A percentile compares a stretch with the other conserved stretches of the same genome.
These are phyloP conservation scores for Yamadazyma diddensiae DNA, from an alignment of 1,139 yeast genomes.

Conservation along the genomic window DNA sequence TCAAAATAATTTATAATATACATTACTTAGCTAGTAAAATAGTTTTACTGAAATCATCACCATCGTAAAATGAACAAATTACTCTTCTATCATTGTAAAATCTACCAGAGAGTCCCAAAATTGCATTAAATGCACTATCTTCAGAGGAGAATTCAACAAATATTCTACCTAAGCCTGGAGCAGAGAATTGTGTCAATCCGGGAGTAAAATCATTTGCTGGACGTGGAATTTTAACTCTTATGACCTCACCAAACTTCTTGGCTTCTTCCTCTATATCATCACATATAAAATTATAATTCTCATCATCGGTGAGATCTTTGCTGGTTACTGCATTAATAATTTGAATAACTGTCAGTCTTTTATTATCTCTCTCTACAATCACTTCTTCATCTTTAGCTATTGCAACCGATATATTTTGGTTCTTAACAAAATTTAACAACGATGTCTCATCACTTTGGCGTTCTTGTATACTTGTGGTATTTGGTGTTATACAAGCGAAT, in stretches of 20 bases:
- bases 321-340: constrained; percentile 65
- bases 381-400: not conserved
- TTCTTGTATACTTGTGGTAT: constrained; percentile 34
- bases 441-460: constrained; percentile 31
- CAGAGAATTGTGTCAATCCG: constrained; percentile 41
- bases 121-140: constrained; percentile 55
- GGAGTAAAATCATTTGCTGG: constrained; percentile 54
- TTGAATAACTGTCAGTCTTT: constrained; percentile 56
- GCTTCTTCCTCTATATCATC: constrained; percentile 56
- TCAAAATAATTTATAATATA: constrained; percentile 9
- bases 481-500: constrained; percentile 33
- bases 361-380: constrained; percentile 20
- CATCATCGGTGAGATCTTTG: constrained; percentile 57
- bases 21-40: constrained; percentile 5
- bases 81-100: constrained; percentile 69
- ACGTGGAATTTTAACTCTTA: constrained; percentile 60
- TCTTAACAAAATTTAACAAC: constrained; percentile 31
- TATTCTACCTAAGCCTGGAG: constrained; percentile 69
- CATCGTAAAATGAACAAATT: constrained; percentile 61
- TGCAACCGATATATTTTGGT: constrained; percentile 27
- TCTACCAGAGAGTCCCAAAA: constrained; percentile 64
- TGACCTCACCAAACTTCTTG: constrained; percentile 50
- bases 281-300: constrained; percentile 46
- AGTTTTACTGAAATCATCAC: constrained; percentile 42
- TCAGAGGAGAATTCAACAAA: constrained; percentile 61